Percentiles rank a stretch among this genome's conserved stretches.
These are phyloP conservation scores for Petunia hybrid DNA, from an alignment of 305 asterid genomes.

Conservation along the genomic window DNA sequence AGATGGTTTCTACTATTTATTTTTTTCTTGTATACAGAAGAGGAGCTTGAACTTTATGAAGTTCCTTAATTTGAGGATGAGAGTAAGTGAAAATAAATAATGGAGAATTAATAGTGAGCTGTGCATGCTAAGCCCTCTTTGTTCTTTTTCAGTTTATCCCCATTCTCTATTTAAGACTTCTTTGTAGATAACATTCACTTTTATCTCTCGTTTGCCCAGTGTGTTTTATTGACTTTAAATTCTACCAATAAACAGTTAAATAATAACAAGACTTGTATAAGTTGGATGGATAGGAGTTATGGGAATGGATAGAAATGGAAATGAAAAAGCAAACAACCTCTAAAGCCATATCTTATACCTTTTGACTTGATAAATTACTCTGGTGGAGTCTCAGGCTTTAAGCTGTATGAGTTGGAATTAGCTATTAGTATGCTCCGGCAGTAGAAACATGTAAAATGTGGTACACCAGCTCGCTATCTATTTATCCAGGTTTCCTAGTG, in stretches of 20 bases:
- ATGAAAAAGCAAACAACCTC: too few species aligned
- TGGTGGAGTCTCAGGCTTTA: neutral
- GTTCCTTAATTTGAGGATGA: conserved; percentile 5
- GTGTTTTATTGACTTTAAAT: neutral
- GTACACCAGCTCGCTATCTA: neutral
- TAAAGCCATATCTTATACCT: too few species aligned
- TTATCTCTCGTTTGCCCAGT: too few species aligned
- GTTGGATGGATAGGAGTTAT: neutral
- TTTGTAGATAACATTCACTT: too few species aligned
- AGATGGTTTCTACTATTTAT: neutral
- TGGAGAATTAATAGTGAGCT: neutral
- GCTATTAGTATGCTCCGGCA: neutral
- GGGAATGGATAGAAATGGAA: neutral
- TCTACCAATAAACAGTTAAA: too few species aligned
- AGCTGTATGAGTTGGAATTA: neutral
- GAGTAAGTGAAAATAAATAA: conserved; percentile 1
- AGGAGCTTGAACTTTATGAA: conserved; percentile 18
- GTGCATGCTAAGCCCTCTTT: neutral
- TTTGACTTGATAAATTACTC: neutral
- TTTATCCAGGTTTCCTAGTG: neutral
- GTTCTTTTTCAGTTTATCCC: too few species aligned
- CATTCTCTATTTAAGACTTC: too few species aligned
- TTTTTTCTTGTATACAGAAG: neutral
- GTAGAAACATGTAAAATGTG: neutral
- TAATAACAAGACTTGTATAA: neutral